These are phyloP conservation scores for Brassica cretica DNA, from an alignment of 345 rosid genomes.

Conservation along the genomic window DNA sequence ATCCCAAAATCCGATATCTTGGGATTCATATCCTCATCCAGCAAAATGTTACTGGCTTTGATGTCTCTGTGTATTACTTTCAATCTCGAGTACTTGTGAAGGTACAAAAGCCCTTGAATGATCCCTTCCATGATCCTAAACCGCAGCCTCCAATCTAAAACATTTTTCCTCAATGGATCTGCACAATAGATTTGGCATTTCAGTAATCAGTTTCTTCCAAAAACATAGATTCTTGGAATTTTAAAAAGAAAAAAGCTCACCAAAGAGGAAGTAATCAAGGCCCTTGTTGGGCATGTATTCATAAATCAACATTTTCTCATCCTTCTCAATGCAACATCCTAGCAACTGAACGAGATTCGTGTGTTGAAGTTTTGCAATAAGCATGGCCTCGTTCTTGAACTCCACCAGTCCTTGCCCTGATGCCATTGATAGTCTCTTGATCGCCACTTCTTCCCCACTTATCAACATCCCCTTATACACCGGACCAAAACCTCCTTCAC, in stretches of 20 bases:
- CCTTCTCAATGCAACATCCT: background rate
- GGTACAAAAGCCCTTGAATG: slow-evolving; percentile 1
- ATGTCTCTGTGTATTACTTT: background rate
- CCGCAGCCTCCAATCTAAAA: background rate
- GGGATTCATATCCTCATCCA: background rate
- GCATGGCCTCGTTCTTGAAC: background rate
- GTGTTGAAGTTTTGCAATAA: slow-evolving; percentile 1
- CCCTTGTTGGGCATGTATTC: background rate
- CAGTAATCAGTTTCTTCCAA: background rate
- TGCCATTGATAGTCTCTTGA: background rate
- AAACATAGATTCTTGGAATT: background rate
- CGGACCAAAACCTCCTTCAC: background rate
- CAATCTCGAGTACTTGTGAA: background rate
- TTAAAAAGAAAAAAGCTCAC: background rate
- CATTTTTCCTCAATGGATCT: background rate
- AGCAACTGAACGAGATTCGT: background rate
- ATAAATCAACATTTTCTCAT: background rate
- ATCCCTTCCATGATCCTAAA: background rate
- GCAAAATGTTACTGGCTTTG: slow-evolving; percentile 1
- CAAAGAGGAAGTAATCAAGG: background rate
- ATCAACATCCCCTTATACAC: background rate
- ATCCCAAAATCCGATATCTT: background rate
- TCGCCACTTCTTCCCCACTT: background rate
- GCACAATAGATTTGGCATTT: background rate
- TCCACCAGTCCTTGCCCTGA: background rate